Conservation (phyloP, 2,329 filamentous ascomycete species). For the Colletotrichum sp. region DNA sequence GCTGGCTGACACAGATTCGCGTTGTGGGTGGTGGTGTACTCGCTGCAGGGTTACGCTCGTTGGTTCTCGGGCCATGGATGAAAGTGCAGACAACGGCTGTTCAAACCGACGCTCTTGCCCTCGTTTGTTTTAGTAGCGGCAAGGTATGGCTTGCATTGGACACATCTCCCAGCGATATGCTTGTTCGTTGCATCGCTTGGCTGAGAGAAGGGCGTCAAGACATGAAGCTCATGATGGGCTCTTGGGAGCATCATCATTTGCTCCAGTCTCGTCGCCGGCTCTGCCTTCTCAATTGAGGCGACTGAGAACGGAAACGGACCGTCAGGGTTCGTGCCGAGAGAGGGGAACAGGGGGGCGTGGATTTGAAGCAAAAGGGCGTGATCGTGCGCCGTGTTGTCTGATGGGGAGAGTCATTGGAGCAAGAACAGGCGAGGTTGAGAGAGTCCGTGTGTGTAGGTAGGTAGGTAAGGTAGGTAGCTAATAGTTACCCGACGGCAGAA, state of each 20-base stretch:
- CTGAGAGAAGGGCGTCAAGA: background rate
- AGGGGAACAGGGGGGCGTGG: background rate
- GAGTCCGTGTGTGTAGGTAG: background rate
- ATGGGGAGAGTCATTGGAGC: background rate
- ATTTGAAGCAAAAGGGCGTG: background rate
- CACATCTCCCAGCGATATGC: conserved; percentile 12
- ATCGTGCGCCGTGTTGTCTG: background rate
- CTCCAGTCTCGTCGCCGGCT: background rate
- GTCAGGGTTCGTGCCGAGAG: background rate
- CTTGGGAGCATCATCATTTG: background rate
- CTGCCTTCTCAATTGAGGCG: conserved; percentile 3
- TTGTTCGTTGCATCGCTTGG: conserved; percentile 3
- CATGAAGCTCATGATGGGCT: background rate
- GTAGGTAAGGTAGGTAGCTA: background rate
- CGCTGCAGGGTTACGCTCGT: background rate
- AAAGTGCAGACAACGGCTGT: background rate
- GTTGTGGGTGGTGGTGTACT: background rate
- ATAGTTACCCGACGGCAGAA: background rate
- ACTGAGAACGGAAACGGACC: background rate
- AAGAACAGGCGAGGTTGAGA: background rate
- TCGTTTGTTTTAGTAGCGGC: background rate
- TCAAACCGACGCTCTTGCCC: background rate
- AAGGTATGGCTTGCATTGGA: conserved; percentile 3
- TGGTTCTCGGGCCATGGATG: background rate
- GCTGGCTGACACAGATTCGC: background rate